Evolutionary conservation across 2,329 filamentous ascomycete genomes (phyloP).

Genomic region (Trichoderma sp.): DNA sequence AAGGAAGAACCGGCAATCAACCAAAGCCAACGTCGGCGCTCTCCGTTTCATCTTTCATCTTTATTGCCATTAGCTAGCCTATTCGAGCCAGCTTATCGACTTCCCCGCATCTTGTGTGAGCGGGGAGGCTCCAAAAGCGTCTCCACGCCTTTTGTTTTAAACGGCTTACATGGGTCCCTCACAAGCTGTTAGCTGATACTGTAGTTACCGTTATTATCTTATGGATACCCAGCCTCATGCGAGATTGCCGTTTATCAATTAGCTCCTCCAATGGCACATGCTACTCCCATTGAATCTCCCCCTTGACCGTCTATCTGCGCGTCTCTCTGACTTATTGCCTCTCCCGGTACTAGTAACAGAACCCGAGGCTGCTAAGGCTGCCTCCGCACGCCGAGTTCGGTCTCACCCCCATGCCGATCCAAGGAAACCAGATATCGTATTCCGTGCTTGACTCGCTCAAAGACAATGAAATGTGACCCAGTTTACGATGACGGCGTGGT

Average conservation of each 20-base stretch:
- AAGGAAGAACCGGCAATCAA: neutral
- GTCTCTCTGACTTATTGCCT: conserved; percentile 1
- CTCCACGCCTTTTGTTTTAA: neutral
- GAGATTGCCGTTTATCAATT: neutral
- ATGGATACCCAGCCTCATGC: neutral
- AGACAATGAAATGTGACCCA: neutral
- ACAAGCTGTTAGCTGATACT: neutral
- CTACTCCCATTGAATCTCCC: neutral
- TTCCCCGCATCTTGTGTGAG: conserved; percentile 10
- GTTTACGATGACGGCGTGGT: neutral
- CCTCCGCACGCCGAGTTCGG: conserved; percentile 14
- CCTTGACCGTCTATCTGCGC: neutral
- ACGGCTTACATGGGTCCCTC: neutral
- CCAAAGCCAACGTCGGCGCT: neutral
- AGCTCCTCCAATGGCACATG: neutral
- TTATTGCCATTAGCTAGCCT: neutral
- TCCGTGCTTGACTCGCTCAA: neutral
- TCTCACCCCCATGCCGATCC: conserved; percentile 1
- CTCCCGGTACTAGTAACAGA: neutral
- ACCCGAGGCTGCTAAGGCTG: neutral
- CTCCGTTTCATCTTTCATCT: neutral
- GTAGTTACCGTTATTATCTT: neutral
- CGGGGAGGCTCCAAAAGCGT: neutral
- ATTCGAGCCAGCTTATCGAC: conserved; percentile 2
- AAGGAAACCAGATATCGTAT: neutral